phyloP scores from a whole-genome alignment of 1,139 yeast species.

The Suhomyces anneliseae region DNA sequence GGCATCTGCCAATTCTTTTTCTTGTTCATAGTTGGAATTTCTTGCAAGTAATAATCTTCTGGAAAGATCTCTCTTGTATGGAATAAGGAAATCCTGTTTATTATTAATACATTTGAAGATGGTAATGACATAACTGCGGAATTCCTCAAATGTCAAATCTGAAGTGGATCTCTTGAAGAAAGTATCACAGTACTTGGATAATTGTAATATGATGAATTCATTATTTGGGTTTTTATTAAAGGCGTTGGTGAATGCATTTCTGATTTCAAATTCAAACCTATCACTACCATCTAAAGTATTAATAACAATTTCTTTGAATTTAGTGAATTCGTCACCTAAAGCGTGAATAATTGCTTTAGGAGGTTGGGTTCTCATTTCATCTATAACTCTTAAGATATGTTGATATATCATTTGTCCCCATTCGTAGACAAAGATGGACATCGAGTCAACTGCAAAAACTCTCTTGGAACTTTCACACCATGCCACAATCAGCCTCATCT shows the following conservation, averaged over 20 bases:
- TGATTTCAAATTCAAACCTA: conserved; percentile 29
- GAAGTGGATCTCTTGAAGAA: conserved; percentile 22
- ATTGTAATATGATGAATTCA: conserved; percentile 21
- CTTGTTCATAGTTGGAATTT: conserved; percentile 22
- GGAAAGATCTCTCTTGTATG: conserved; percentile 39
- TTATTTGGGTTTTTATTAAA: conserved; percentile 25
- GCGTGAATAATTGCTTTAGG: not conserved
- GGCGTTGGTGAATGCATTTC: conserved; percentile 27
- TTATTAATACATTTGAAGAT: conserved; percentile 38
- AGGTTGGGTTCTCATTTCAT: not conserved
- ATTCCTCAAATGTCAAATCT: conserved; percentile 17
- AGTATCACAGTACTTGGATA: conserved; percentile 38
- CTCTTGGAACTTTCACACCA: conserved; percentile 11
- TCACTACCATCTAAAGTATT: conserved; percentile 13
- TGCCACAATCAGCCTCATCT: conserved; percentile 11
- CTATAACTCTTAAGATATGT: conserved; percentile 5
- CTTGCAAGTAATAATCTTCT: conserved; percentile 34
- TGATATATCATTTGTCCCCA: conserved; percentile 15
- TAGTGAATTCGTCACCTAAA: conserved; percentile 7
- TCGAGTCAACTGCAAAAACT: conserved; percentile 14
- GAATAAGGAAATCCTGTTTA: conserved; percentile 33
- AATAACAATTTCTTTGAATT: conserved; percentile 7
- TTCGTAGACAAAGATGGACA: conserved; percentile 11
- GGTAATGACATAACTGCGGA: conserved; percentile 22
- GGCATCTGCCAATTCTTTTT: conserved; percentile 16